Base-by-base conservation (phyloP, 1,139 yeast genomes). In the Pichia cactophila region DNA sequence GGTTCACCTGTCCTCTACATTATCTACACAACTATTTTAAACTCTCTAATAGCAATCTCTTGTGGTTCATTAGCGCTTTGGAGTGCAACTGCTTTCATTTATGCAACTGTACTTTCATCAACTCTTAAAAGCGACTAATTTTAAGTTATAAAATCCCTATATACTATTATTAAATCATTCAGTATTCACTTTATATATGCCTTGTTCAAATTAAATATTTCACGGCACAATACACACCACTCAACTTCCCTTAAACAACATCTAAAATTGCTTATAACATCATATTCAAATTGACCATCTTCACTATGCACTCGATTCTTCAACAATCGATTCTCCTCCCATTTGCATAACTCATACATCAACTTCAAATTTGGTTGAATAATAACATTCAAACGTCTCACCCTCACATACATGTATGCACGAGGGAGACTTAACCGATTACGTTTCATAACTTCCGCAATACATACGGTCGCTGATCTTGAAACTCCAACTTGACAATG, bases 401-500 rank as follows among this genome's bases (percentile, higher is more conserved):
- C 95, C 48, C 97, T 70, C 29, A 88, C 95, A 66, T 74, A 83
- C 60, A 88, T 68, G 61, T 88, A 89, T 3, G 95, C 90, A 46
- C 84, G 74, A 16, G 89, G 75, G 41, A 89, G 67, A 43, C 81
- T 80, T 52, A 86, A 72, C 31, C 77, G 71, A 51, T 81, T 69
- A 47, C 86, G 69, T 56, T 80, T 83, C 95, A 89, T 88, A 51
- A 87, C 83, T 61, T 86, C 90, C 3, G 97, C 96, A 55, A 89
- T 86, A 57, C 95, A 85, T 40, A 90, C 85, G 0, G 95, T 82
- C 0, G 96, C 97, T 26, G 94, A 84, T 50, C 97, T 71, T 0
- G 95, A 86, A 5, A 89, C 97, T 1, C 97, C 97, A 50, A 86
- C 95, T 61, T 88, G 82, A 63, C 97, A 89, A 63, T 89, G 96